Percentiles rank a stretch among this genome's conserved stretches.
phyloP scores from a whole-genome alignment of 2,329 filamentous ascomycete species.

The Talaromyces piceae region DNA sequence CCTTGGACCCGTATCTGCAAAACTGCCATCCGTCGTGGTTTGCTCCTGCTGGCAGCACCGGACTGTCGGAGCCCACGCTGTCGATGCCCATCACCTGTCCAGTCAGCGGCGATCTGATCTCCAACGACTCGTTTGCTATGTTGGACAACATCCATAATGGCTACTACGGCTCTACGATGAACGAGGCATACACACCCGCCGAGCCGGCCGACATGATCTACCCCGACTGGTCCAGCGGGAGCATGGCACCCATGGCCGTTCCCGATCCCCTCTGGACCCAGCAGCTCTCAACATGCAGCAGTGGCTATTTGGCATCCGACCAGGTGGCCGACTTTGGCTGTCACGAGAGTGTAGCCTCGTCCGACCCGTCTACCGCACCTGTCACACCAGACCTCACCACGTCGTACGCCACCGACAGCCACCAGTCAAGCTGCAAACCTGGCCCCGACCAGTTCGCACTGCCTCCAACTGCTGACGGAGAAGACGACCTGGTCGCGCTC shows the following conservation, averaged over 20 bases:
- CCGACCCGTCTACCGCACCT: constrained; percentile 27
- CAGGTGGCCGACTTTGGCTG: constrained; percentile 22
- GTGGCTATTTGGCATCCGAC: constrained; percentile 13
- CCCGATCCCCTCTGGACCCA: constrained; percentile 5
- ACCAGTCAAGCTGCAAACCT: no score
- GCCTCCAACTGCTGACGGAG: constrained; percentile 44
- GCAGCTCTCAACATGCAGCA: neutral
- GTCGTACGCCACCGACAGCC: constrained; percentile 10
- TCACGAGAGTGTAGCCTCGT: constrained; percentile 29
- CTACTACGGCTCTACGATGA: constrained; percentile 4
- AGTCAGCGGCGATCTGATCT: constrained; percentile 13
- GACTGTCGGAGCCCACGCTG: constrained; percentile 2
- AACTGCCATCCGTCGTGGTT: constrained; percentile 11
- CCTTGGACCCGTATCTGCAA: constrained; percentile 3
- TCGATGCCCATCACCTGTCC: constrained; percentile 12
- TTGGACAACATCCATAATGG: no score
- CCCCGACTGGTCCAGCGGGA: constrained; percentile 17
- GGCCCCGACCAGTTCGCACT: neutral
- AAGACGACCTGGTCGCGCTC: constrained; percentile 72
- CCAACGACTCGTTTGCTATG: constrained; percentile 17
- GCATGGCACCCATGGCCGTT: constrained; percentile 12
- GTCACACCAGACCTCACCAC: constrained; percentile 29
- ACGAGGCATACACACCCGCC: constrained; percentile 14
- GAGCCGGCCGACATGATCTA: constrained; percentile 20
- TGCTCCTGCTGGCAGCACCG: neutral